Percentiles rank a stretch among this genome's conserved stretches.
Conservation (phyloP, 352 stramenopile genomes). For the Pythium insidiosum region DNA sequence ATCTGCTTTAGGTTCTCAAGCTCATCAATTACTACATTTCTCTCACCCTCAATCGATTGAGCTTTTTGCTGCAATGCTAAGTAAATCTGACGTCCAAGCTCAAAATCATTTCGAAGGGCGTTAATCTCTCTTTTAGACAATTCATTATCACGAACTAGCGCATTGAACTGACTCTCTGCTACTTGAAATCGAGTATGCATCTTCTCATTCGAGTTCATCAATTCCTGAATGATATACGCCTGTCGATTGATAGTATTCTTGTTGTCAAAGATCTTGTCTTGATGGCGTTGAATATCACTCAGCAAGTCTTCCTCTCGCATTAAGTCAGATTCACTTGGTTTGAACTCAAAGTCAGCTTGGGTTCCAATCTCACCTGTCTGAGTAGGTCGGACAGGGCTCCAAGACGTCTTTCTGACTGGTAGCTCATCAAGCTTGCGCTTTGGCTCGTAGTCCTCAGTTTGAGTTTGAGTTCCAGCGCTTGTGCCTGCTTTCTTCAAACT, state of each 20-base stretch:
- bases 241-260: too few species aligned
- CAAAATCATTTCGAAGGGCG: background rate
- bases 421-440: too few species aligned
- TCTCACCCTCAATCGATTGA: background rate
- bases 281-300: background rate
- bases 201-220: background rate
- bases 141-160: background rate
- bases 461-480: conserved; percentile 11
- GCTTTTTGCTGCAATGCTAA: background rate
- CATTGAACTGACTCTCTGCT: background rate
- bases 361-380: background rate
- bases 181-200: background rate
- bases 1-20: background rate
- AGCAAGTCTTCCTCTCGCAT: background rate
- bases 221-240: too few species aligned
- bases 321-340: background rate
- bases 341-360: background rate
- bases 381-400: background rate
- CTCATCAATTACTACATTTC: background rate
- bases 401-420: too few species aligned
- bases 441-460: too few species aligned
- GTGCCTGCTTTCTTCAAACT: background rate
- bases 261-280: background rate
- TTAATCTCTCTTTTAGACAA: background rate
- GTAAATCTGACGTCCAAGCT: background rate